Percentiles rank a stretch among this genome's conserved stretches.
phyloP scores from a whole-genome alignment of 1,139 yeast genomes.

The Blastobotrys petasosporus region DNA sequence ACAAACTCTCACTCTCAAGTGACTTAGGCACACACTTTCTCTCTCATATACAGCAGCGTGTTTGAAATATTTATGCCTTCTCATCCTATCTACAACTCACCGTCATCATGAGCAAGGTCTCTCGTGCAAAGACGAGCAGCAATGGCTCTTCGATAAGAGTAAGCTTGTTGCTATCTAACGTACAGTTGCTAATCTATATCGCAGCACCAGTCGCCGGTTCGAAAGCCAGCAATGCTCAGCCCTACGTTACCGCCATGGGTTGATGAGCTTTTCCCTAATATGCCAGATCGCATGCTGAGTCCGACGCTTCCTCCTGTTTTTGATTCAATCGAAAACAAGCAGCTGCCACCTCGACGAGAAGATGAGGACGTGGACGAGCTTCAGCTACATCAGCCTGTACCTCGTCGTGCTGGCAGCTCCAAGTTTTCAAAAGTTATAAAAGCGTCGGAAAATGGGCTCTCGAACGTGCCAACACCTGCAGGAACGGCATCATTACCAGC shows the following conservation, averaged over 20 bases:
- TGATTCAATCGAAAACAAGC: constrained; percentile 14
- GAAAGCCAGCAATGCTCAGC: constrained; percentile 34
- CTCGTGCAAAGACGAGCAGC: background rate
- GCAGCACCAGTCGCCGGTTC: background rate
- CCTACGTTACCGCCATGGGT: constrained; percentile 34
- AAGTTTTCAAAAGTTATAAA: constrained; percentile 5
- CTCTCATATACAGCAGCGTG: no score
- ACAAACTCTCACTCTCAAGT: no score
- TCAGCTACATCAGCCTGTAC: constrained; percentile 6
- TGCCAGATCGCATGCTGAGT: constrained; percentile 30
- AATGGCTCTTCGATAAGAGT: constrained; percentile 3
- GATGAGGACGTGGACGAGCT: background rate
- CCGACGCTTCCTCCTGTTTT: constrained; percentile 32
- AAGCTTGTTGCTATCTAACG: background rate
- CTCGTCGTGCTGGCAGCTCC: constrained; percentile 3
- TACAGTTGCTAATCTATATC: background rate
- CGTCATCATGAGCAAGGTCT: constrained; percentile 3
- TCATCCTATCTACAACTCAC: no score
- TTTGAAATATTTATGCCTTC: no score
- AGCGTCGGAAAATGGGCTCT: constrained; percentile 5
- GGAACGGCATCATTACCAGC: constrained; percentile 10
- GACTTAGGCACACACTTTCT: no score
- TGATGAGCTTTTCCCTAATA: constrained; percentile 18
- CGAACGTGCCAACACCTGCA: constrained; percentile 10
- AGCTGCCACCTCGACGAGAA: background rate